phyloP scores from a whole-genome alignment of 257 asterid species.

The Gardenia jasminoides region DNA sequence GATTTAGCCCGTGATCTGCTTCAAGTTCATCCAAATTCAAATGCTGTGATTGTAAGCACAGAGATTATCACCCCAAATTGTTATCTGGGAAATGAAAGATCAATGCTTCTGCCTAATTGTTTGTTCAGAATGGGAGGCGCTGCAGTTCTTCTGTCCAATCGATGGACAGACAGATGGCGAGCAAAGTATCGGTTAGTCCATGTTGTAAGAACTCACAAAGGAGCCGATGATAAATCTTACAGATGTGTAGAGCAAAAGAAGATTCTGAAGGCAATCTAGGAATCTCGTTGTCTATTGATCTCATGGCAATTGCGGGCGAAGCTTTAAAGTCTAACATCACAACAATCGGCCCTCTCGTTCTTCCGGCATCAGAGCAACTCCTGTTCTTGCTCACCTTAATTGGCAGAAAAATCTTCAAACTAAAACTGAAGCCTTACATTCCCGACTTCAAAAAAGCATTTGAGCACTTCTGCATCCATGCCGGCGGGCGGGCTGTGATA shows the following conservation, averaged over 20 bases:
- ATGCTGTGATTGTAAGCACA: slow-evolving; percentile 64
- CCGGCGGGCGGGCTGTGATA: slow-evolving; percentile 88
- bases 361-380: slow-evolving; percentile 81
- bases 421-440: slow-evolving; percentile 80
- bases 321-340: slow-evolving; percentile 85
- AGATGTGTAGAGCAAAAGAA: slow-evolving; percentile 68
- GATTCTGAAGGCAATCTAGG: slow-evolving; percentile 80
- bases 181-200: slow-evolving; percentile 68
- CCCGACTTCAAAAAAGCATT: slow-evolving; percentile 84
- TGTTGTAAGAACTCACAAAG: slow-evolving; percentile 87
- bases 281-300: slow-evolving; percentile 64
- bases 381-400: slow-evolving; percentile 70
- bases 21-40: slow-evolving; percentile 63
- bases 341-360: slow-evolving; percentile 76
- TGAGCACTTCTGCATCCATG: slow-evolving; percentile 86
- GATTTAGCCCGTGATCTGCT: slow-evolving; percentile 74
- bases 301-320: slow-evolving; percentile 88
- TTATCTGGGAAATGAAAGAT: slow-evolving; percentile 77
- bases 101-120: slow-evolving; percentile 87
- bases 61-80: slow-evolving; percentile 83
- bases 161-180: slow-evolving; percentile 46
- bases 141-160: slow-evolving; percentile 69
- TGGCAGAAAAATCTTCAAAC: slow-evolving; percentile 73
- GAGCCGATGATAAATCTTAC: slow-evolving; percentile 78
- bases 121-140: slow-evolving; percentile 83